A percentile compares a stretch with the other conserved stretches of the same genome.
phyloP scores from a whole-genome alignment of 1,284 basidiomycete species.

The Flammula alnicola region DNA sequence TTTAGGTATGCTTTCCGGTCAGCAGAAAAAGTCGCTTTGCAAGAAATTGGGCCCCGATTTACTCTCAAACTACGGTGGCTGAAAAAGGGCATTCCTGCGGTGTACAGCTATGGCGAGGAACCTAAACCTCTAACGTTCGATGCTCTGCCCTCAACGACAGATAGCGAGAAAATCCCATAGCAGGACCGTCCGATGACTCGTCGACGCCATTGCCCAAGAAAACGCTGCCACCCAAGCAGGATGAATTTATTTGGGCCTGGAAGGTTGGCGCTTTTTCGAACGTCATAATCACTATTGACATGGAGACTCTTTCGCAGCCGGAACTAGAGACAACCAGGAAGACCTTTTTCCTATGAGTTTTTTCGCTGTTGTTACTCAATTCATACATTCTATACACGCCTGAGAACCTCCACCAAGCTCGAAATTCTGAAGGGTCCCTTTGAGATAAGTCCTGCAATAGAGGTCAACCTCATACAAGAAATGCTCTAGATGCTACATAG shows the following conservation, averaged over 20 bases:
- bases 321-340: conserved; percentile 77
- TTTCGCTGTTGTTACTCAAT: not conserved
- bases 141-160: conserved; percentile 43
- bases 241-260: conserved; percentile 82
- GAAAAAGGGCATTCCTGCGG: conserved; percentile 86
- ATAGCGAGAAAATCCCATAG: conserved; percentile 31
- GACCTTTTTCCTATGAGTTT: conserved; percentile 75
- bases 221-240: conserved; percentile 58
- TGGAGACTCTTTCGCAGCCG: conserved; percentile 48
- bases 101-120: conserved; percentile 66
- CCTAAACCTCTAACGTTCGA: conserved; percentile 68
- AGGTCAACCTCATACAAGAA: no score
- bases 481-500: no score
- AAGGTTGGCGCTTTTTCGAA: conserved; percentile 55
- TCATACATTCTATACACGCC: no score
- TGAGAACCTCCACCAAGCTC: no score
- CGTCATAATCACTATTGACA: conserved; percentile 8
- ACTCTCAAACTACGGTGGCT: conserved; percentile 93
- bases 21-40: conserved; percentile 88
- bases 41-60: conserved; percentile 98
- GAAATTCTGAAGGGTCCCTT: no score
- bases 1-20: conserved; percentile 92
- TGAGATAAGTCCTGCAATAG: no score
- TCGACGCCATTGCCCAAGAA: conserved; percentile 27
- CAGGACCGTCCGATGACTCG: conserved; percentile 22